Conservation (phyloP, 2,329 filamentous ascomycete species). For the Exserohilum turcica region DNA sequence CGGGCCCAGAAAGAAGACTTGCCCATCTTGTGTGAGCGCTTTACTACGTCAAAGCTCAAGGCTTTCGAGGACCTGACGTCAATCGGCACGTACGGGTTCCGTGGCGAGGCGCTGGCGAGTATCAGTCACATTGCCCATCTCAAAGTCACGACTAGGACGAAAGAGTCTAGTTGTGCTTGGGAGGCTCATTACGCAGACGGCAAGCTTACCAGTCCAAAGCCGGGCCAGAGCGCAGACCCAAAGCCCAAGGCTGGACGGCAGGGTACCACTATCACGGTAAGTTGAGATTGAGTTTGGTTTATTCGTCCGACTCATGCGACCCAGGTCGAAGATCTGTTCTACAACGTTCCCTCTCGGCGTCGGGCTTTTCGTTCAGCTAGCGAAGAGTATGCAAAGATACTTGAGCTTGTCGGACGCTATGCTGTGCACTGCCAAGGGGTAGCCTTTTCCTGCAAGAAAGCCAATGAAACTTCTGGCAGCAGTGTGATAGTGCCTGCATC, state of each 20-base stretch:
- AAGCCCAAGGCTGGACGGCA: slow-evolving; percentile 84
- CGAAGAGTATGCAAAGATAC: slow-evolving; percentile 97
- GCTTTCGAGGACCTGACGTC: slow-evolving; percentile 88
- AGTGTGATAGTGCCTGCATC: slow-evolving; percentile 73
- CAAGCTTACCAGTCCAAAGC: slow-evolving; percentile 79
- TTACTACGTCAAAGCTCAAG: slow-evolving; percentile 95
- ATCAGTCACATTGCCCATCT: slow-evolving; percentile 98
- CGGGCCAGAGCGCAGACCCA: slow-evolving; percentile 83
- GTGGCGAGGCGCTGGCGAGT: slow-evolving; percentile 92
- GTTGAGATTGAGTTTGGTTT: slow-evolving; percentile 14
- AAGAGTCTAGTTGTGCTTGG: slow-evolving; percentile 86
- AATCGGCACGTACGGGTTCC: slow-evolving; percentile 96
- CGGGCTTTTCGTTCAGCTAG: slow-evolving; percentile 88
- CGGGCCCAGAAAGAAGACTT: slow-evolving; percentile 78
- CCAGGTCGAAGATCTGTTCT: slow-evolving; percentile 90
- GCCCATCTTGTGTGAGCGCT: slow-evolving; percentile 89
- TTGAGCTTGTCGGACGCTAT: slow-evolving; percentile 92
- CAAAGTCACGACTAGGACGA: slow-evolving; percentile 91
- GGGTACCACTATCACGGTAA: slow-evolving; percentile 88
- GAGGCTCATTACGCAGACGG: slow-evolving; percentile 86
- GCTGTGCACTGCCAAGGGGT: slow-evolving; percentile 91
- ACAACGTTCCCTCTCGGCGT: slow-evolving; percentile 88
- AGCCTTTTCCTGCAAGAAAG: slow-evolving; percentile 95
- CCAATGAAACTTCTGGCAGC: slow-evolving; percentile 82
- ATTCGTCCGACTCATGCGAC: slow-evolving; percentile 10